These are phyloP conservation scores for Licmophora abbreviata DNA, from an alignment of 108 stramenopile genomes.

Conservation along the genomic window DNA sequence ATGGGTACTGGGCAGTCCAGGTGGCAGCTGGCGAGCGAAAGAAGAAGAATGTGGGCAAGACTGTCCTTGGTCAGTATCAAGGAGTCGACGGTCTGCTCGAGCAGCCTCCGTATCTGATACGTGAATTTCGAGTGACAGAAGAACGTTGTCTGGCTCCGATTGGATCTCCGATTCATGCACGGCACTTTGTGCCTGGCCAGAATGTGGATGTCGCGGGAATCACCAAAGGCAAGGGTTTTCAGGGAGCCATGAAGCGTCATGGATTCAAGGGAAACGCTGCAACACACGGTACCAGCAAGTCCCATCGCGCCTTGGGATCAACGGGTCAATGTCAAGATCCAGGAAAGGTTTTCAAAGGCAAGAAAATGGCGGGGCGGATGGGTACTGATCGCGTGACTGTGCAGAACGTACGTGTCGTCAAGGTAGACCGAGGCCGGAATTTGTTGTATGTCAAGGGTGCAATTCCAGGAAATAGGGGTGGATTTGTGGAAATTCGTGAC, in stretches of 20 bases:
- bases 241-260: conserved; percentile 98
- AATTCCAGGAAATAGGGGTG: conserved; percentile 92
- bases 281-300: conserved; percentile 87
- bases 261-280: conserved; percentile 91
- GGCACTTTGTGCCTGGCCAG: conserved; percentile 98
- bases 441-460: conserved; percentile 86
- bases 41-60: conserved; percentile 75
- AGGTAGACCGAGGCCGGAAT: conserved; percentile 89
- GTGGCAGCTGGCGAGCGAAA: conserved; percentile 94
- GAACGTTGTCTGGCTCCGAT: conserved; percentile 64
- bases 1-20: conserved; percentile 88
- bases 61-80: conserved; percentile 58
- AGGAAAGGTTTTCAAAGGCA: conserved; percentile 94
- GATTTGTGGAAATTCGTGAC: conserved; percentile 88
- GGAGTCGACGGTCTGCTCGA: conserved; percentile 37
- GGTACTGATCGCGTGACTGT: conserved; percentile 80
- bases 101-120: conserved; percentile 67
- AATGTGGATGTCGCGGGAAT: conserved; percentile 88
- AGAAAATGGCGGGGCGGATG: conserved; percentile 99
- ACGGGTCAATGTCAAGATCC: conserved; percentile 90
- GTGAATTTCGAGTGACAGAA: conserved; percentile 76
- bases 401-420: conserved; percentile 84
- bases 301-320: conserved; percentile 87
- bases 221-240: conserved; percentile 97
- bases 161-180: conserved; percentile 78